phyloP scores from a whole-genome alignment of 2,329 filamentous ascomycete species.

The Nemania sp. region DNA sequence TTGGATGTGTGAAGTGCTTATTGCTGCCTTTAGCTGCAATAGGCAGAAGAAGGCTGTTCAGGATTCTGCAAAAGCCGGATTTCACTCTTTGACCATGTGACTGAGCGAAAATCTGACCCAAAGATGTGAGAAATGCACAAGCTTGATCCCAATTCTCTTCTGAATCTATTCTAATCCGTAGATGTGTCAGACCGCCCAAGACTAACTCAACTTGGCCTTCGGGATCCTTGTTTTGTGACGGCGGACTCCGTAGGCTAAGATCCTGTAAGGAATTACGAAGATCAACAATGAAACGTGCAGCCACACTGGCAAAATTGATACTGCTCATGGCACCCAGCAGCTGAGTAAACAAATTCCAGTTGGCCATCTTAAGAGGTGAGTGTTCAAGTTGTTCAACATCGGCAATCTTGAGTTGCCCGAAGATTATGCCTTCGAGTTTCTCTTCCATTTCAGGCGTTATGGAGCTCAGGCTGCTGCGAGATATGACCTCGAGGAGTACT shows the following conservation, averaged over 20 bases:
- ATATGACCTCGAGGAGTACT: constrained; percentile 90
- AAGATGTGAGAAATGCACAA: constrained; percentile 82
- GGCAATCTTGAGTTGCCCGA: constrained; percentile 87
- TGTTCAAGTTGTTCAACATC: constrained; percentile 78
- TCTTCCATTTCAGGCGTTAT: constrained; percentile 92
- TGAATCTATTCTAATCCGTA: constrained; percentile 74
- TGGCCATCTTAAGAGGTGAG: constrained; percentile 84
- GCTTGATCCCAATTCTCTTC: constrained; percentile 80
- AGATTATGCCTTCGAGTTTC: constrained; percentile 92
- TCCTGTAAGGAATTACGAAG: constrained; percentile 79
- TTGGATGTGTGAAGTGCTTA: constrained; percentile 75
- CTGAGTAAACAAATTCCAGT: constrained; percentile 94
- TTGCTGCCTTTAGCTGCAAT: constrained; percentile 79
- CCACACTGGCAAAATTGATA: constrained; percentile 84
- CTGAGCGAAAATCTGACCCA: constrained; percentile 80
- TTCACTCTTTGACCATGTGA: constrained; percentile 90
- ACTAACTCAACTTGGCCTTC: constrained; percentile 87
- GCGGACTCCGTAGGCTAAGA: constrained; percentile 69
- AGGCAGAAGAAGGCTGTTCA: constrained; percentile 83
- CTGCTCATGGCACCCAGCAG: constrained; percentile 95
- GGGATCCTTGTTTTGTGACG: constrained; percentile 61
- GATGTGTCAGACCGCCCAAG: constrained; percentile 86
- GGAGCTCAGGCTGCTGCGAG: constrained; percentile 78
- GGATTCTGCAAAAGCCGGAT: constrained; percentile 88
- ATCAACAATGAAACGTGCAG: constrained; percentile 79